Conservation (phyloP, 2,329 filamentous ascomycete species). For the Chaetomiaceae sp. region DNA sequence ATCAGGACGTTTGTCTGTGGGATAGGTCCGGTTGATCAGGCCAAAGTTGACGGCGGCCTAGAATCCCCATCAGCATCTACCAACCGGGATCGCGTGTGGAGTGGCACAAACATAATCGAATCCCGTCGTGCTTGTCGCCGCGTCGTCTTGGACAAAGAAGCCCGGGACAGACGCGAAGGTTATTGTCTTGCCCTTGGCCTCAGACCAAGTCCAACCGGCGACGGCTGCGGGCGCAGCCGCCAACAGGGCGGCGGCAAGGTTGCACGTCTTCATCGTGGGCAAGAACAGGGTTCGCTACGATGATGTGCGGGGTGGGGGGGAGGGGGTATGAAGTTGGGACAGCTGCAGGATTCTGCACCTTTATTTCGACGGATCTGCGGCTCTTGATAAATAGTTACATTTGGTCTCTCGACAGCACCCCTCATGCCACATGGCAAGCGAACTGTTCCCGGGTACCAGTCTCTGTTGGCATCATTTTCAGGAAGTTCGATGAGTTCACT, state of each 20-base stretch:
- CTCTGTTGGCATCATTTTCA: too few relatives aligned
- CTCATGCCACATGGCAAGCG: too few relatives aligned
- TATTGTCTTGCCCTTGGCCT: neutral
- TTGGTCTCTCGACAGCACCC: too few relatives aligned
- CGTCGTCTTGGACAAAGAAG: slow-evolving; percentile 1
- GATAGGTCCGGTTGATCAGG: slow-evolving; percentile 1
- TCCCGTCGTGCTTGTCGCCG: neutral
- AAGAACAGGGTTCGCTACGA: neutral
- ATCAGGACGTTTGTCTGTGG: neutral
- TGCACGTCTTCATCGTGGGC: neutral
- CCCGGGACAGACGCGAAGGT: neutral
- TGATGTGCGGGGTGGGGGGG: neutral
- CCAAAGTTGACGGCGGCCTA: neutral
- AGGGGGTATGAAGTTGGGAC: too few relatives aligned
- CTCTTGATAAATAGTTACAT: too few relatives aligned
- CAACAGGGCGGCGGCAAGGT: neutral
- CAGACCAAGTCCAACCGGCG: neutral
- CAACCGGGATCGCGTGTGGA: too few relatives aligned
- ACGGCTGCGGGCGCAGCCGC: neutral
- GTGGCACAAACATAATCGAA: neutral
- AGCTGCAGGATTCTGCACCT: too few relatives aligned
- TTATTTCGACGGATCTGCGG: too few relatives aligned
- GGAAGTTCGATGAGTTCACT: too few relatives aligned
- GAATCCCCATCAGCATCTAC: neutral
- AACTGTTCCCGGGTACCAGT: too few relatives aligned